A percentile compares a stretch with the other conserved stretches of the same genome.
phyloP scores from a whole-genome alignment of 768 basidiomycete species.

The Kwoniella dendrophila region DNA sequence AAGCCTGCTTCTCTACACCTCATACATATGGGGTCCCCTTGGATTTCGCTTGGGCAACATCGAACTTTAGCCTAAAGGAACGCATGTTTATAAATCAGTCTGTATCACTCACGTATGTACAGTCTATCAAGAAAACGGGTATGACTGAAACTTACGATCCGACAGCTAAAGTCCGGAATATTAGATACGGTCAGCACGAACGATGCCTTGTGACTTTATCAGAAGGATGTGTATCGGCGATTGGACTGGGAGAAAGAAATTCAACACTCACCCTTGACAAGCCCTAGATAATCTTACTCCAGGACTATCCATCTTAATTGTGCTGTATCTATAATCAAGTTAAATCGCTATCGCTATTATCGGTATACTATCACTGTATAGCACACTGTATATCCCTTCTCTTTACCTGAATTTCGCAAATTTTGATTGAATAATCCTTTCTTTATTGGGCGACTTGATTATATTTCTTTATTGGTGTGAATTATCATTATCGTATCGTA shows the following conservation, averaged over 20 bases:
- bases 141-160: slow-evolving; percentile 11
- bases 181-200: background rate
- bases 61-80: slow-evolving; percentile 19
- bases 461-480: too few relatives aligned
- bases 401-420: too few relatives aligned
- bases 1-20: slow-evolving; percentile 9
- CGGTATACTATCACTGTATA: too few relatives aligned
- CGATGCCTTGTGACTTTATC: background rate
- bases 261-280: slow-evolving; percentile 9
- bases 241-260: background rate
- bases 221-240: too few relatives aligned
- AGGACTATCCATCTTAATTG: background rate
- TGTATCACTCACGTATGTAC: background rate
- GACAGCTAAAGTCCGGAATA: slow-evolving; percentile 1
- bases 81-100: too few relatives aligned
- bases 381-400: too few relatives aligned
- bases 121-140: background rate
- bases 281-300: slow-evolving; percentile 3
- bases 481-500: too few relatives aligned
- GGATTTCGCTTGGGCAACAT: background rate
- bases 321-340: too few relatives aligned
- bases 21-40: background rate
- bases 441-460: too few relatives aligned
- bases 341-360: background rate
- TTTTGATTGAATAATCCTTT: too few relatives aligned